Conservation (phyloP, 768 basidiomycete species). For the Rhodosporidiobolus sp. region DNA sequence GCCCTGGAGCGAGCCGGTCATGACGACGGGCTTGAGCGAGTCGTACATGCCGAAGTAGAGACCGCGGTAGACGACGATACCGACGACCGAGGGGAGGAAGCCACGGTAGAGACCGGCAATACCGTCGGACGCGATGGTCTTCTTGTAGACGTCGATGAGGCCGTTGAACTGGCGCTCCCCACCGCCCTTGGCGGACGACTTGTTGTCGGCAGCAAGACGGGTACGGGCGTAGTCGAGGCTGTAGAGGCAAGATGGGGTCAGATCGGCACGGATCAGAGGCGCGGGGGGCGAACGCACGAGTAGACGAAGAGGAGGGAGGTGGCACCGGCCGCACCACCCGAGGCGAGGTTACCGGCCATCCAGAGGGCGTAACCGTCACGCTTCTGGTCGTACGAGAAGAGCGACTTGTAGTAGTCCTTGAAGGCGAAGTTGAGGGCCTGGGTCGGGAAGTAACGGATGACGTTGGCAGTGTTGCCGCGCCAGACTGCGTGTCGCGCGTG, state of each 20-base stretch:
- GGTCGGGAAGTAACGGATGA: slow-evolving; percentile 99
- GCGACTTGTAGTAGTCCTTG: slow-evolving; percentile 95
- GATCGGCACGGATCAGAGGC: no score
- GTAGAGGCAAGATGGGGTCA: no score
- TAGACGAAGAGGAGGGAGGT: slow-evolving; percentile 98
- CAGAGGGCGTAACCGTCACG: slow-evolving; percentile 92
- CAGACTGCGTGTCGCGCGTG: slow-evolving; percentile 57
- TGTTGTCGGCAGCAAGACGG: slow-evolving; percentile 95
- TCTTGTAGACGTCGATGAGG: slow-evolving; percentile 72
- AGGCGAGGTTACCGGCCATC: slow-evolving; percentile 97
- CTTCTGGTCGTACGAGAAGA: slow-evolving; percentile 97
- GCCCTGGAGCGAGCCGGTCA: slow-evolving; percentile 90
- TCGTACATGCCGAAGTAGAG: slow-evolving; percentile 44
- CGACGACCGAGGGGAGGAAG: slow-evolving; percentile 97
- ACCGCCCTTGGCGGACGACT: slow-evolving; percentile 81
- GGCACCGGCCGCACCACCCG: slow-evolving; percentile 99
- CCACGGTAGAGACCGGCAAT: slow-evolving; percentile 99
- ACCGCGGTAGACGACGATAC: slow-evolving; percentile 99
- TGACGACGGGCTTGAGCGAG: slow-evolving; percentile 76
- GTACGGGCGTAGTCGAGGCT: slow-evolving; percentile 95
- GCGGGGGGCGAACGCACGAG: slow-evolving; percentile 53
- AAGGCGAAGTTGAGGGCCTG: slow-evolving; percentile 88
- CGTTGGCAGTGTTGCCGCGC: slow-evolving; percentile 99
- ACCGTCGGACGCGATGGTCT: slow-evolving; percentile 97
- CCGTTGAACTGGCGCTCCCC: slow-evolving; percentile 97